phyloP scores from a whole-genome alignment of 169 alveolate species.

The Eimeria maxima region DNA sequence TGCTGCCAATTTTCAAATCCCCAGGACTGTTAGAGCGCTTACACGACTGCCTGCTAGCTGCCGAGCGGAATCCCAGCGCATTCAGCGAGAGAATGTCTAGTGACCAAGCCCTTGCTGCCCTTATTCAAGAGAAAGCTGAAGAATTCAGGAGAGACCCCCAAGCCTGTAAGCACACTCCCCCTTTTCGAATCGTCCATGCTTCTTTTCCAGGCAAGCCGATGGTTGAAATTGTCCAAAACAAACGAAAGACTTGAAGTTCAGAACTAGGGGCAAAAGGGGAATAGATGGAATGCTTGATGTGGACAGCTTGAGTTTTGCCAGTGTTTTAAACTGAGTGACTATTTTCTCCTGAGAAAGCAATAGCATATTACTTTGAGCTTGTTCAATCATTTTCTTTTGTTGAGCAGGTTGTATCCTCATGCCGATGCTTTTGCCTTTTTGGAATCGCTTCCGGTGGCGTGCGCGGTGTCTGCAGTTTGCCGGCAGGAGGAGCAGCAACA shows the following conservation, averaged over 20 bases:
- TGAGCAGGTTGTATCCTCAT: not conserved
- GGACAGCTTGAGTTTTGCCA: not conserved
- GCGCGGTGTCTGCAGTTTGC: not conserved
- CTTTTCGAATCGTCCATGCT: not conserved
- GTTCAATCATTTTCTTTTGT: not conserved
- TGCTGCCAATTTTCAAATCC: not conserved
- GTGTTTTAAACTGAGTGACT: not conserved
- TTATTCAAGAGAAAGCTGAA: slow-evolving; percentile 31
- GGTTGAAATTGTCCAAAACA: too few relatives aligned
- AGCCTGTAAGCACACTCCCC: slow-evolving; percentile 10
- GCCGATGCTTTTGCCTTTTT: not conserved
- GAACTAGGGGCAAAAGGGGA: too few relatives aligned
- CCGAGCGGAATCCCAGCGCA: not conserved
- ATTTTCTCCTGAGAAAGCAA: not conserved
- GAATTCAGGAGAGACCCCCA: slow-evolving; percentile 22
- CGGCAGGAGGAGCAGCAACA: slow-evolving; percentile 49
- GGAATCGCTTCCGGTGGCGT: not conserved
- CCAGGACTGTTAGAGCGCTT: slow-evolving; percentile 42
- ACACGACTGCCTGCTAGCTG: slow-evolving; percentile 27
- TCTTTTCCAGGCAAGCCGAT: too few relatives aligned
- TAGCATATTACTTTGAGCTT: not conserved
- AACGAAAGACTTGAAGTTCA: too few relatives aligned
- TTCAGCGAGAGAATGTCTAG: slow-evolving; percentile 5
- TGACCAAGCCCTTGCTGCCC: slow-evolving; percentile 7
- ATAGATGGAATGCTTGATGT: not conserved